Evolutionary conservation across 2,329 filamentous ascomycete species (phyloP), one percentile per base, ranked within the genome.

Genomic region (Aspergillus carbonarius): DNA sequence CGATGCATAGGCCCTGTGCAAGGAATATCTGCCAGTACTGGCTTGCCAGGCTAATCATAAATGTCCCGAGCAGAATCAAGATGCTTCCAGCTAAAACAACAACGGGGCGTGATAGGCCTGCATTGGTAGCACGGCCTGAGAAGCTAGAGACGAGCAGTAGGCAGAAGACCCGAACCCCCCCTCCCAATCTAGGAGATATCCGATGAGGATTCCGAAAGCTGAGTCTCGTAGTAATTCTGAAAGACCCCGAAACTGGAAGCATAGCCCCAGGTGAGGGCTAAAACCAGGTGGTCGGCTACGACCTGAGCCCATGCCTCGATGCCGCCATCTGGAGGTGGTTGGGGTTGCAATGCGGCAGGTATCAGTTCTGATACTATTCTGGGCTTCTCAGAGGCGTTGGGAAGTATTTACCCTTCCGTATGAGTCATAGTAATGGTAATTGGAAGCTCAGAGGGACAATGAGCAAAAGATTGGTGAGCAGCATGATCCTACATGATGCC

Each of bases 11-110:
- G 0, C 77, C 79, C 55, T 81, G 79, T 0, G 78, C 67, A 4
- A 84, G 74, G 30, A 83, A 74, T 0, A 83, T 70, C 64, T 83
- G 79, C 76, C 78, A 82, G 64, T 82, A 82, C 20, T 67, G 60
- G 0, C 66, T 77, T 6, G 74, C 68, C 1, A 80, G 67, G 32
- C 78, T 81, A 8, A 79, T 79, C 64, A 76, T 73, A 64, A 83
- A 78, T 25, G 79, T 74, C 15, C 81, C 80, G 0, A 79, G 23
- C 0, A 80, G 60, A 7, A 68, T 63, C 8, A 80, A 55, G 5
- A 76, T 55, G 49, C 74, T 25, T 3, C 73, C 73, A 8, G 55
- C 30, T 7, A 65, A 17, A 25, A 71, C 65, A 25, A 71, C 65
- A 2, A 71, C 66, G 1, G 62, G 48, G 4, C 70, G 69, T 58